phyloP scores from a whole-genome alignment of 192 early-diverging fungal genomes.

The Backusella sp. region DNA sequence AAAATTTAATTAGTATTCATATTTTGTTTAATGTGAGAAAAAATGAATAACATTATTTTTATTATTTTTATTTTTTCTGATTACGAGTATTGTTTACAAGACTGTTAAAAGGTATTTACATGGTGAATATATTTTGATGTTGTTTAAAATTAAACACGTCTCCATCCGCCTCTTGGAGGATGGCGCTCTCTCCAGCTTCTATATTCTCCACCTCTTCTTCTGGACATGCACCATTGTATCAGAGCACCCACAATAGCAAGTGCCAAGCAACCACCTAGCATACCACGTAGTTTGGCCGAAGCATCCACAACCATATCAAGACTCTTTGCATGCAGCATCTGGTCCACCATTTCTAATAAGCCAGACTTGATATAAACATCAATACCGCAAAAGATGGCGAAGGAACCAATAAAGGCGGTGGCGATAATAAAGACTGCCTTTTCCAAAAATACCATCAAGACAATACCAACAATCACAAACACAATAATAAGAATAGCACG shows the following conservation, averaged over 20 bases:
- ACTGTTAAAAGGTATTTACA: conserved; percentile 1
- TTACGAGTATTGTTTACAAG: background rate
- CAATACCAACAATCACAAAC: conserved; percentile 58
- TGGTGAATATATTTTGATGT: background rate
- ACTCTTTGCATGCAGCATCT: conserved; percentile 52
- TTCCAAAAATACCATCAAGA: conserved; percentile 64
- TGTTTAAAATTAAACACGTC: conserved; percentile 23
- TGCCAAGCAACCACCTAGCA: conserved; percentile 67
- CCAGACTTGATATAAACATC: conserved; percentile 83
- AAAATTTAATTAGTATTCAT: background rate
- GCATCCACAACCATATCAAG: conserved; percentile 18
- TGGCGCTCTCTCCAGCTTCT: conserved; percentile 27
- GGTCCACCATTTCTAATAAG: conserved; percentile 56
- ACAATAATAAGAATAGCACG: conserved; percentile 70
- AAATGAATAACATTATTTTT: background rate
- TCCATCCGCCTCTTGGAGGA: conserved; percentile 11
- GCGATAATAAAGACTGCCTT: conserved; percentile 64
- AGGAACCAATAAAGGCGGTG: conserved; percentile 78
- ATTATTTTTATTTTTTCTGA: conserved; percentile 5
- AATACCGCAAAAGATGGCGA: conserved; percentile 74
- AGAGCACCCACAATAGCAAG: conserved; percentile 62
- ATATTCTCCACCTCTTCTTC: conserved; percentile 17
- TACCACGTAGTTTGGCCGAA: conserved; percentile 59
- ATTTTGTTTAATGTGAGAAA: background rate
- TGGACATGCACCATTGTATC: conserved; percentile 64